Percentiles rank a stretch among this genome's conserved stretches.
These are phyloP conservation scores for Xylaria sp. DNA, from an alignment of 495 filamentous ascomycete species.

Conservation along the genomic window DNA sequence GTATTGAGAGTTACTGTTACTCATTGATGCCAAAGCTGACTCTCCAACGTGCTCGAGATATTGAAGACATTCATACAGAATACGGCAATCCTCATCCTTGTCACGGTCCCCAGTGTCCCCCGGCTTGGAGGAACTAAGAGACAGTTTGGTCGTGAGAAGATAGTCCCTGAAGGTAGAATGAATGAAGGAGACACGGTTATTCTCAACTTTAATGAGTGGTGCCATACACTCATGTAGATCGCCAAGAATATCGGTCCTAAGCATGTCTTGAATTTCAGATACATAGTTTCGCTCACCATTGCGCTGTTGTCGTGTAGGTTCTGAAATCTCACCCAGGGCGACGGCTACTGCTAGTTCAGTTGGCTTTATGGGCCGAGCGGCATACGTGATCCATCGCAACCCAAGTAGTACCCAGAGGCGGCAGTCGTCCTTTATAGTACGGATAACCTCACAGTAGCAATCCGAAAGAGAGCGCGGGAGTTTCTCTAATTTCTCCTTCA, in stretches of 20 bases:
- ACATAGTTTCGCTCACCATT: not conserved
- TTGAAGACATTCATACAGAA: constrained; percentile 1
- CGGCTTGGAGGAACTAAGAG: not conserved
- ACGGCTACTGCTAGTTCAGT: constrained; percentile 10
- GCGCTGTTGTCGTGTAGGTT: not conserved
- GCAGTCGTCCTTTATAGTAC: constrained; percentile 1
- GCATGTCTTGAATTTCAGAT: not conserved
- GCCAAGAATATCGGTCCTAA: not conserved
- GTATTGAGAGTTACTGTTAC: not conserved
- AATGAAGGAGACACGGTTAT: not conserved
- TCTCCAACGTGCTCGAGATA: not conserved
- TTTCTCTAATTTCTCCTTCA: not conserved
- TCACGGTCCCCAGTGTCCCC: not conserved
- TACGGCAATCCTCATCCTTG: not conserved
- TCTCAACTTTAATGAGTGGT: not conserved
- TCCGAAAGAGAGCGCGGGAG: not conserved
- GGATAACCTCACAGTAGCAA: not conserved
- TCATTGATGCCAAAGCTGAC: not conserved
- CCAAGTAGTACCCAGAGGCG: not conserved
- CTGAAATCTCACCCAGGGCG: constrained; percentile 3
- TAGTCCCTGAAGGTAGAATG: not conserved
- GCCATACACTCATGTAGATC: not conserved
- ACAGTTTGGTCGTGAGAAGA: not conserved
- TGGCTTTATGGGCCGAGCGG: not conserved
- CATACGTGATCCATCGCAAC: constrained; percentile 7